Conservation (phyloP, 768 basidiomycete genomes). For the Dioszegia aurantiaca region DNA sequence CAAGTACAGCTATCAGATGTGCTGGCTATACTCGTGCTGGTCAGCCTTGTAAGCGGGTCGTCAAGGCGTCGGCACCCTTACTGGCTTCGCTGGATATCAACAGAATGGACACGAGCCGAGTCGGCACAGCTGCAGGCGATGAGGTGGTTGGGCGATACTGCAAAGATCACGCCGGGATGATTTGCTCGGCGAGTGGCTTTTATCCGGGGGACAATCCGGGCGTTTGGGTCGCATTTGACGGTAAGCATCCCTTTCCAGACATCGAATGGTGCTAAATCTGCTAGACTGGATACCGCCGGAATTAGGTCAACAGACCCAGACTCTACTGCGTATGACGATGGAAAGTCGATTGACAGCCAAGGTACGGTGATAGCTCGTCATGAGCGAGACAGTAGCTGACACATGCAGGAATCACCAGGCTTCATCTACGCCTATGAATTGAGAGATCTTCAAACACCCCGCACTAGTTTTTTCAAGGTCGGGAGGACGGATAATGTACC, state of each 20-base stretch:
- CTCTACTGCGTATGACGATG: constrained; percentile 47
- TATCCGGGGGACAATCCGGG: constrained; percentile 30
- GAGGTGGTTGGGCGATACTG: constrained; percentile 36
- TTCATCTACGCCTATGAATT: constrained; percentile 51
- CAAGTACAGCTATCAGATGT: constrained; percentile 30
- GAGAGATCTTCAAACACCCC: constrained; percentile 43
- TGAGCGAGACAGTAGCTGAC: too few relatives aligned
- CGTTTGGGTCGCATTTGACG: constrained; percentile 43
- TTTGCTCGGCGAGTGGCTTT: constrained; percentile 46
- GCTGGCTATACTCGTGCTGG: constrained; percentile 46
- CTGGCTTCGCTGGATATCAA: constrained; percentile 12
- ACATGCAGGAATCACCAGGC: constrained; percentile 40
- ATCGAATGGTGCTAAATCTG: background rate
- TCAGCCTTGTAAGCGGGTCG: constrained; percentile 46
- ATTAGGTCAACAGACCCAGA: constrained; percentile 48
- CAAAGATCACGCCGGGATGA: constrained; percentile 49
- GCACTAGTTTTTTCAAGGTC: constrained; percentile 44
- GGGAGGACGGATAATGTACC: constrained; percentile 51
- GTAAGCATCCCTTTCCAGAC: constrained; percentile 25
- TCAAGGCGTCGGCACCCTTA: constrained; percentile 40
- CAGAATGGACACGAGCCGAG: background rate
- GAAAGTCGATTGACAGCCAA: constrained; percentile 45
- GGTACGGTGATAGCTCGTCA: too few relatives aligned
- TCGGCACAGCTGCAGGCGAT: background rate
- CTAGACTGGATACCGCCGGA: constrained; percentile 45